Evolutionary conservation across 1,139 yeast genomes (phyloP).

Genomic region (Saccharomyces hybrid): DNA sequence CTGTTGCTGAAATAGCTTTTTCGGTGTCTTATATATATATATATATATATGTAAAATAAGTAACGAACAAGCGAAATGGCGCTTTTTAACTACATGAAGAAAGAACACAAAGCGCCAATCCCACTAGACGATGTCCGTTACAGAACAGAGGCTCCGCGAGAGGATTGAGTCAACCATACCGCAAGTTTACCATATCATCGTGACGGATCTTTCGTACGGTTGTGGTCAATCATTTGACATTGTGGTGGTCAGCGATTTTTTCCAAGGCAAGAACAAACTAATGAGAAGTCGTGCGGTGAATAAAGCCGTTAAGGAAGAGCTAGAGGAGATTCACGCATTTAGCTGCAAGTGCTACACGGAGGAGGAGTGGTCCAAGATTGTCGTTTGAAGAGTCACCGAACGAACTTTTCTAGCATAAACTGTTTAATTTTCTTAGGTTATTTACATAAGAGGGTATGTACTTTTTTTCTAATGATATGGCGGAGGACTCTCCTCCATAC

Average conservation of each 20-base stretch:
- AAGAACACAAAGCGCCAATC: neutral
- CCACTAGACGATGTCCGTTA: conserved; percentile 3
- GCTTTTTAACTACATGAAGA: too few species aligned
- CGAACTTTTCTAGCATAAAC: too few species aligned
- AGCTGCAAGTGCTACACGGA: conserved; percentile 80
- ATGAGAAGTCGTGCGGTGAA: conserved; percentile 85
- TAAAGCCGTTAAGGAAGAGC: conserved; percentile 68
- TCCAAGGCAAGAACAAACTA: conserved; percentile 76
- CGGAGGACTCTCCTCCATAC: conserved; percentile 6
- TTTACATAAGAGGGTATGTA: neutral
- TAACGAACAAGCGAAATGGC: neutral
- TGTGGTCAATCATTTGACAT: conserved; percentile 85
- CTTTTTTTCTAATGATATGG: conserved; percentile 3
- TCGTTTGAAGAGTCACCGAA: conserved; percentile 13
- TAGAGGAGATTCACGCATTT: conserved; percentile 84
- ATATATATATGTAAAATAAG: too few species aligned
- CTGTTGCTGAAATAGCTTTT: too few species aligned
- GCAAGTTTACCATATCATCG: conserved; percentile 27
- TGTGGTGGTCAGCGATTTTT: conserved; percentile 70
- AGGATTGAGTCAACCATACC: conserved; percentile 23
- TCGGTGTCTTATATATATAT: too few species aligned
- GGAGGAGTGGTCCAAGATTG: conserved; percentile 54
- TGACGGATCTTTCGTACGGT: conserved; percentile 55
- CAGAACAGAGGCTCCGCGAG: conserved; percentile 21
- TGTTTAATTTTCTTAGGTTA: neutral